Evolutionary conservation across 2,329 filamentous ascomycete genomes (phyloP).

Genomic region (Clonostachys rosea): DNA sequence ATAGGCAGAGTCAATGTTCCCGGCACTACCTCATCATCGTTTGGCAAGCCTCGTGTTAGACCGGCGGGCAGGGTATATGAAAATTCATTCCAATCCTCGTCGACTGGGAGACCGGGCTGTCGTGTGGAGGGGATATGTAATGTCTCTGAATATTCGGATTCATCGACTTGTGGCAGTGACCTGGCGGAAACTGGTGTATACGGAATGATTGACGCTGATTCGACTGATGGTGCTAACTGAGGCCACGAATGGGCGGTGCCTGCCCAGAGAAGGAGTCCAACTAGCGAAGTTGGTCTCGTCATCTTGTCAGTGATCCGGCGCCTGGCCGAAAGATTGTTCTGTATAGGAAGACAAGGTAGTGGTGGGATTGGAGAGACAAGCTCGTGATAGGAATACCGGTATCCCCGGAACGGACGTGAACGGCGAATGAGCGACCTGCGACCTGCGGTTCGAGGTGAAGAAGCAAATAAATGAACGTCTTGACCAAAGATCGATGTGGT

Average conservation of each 20-base stretch:
- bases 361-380: no score
- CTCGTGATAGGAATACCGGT: no score
- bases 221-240: not conserved
- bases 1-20: constrained; percentile 20
- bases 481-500: no score
- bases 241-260: not conserved
- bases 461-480: no score
- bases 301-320: not conserved
- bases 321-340: no score
- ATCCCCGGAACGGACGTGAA: no score
- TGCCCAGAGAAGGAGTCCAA: not conserved
- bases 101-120: not conserved
- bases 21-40: constrained; percentile 2
- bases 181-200: no score
- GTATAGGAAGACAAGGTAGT: no score
- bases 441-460: no score
- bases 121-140: not conserved
- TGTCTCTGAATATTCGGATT: not conserved
- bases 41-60: not conserved
- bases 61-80: not conserved
- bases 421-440: no score
- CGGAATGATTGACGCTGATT: not conserved
- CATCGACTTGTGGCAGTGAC: not conserved
- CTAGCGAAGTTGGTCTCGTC: not conserved
- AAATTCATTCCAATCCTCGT: not conserved